Base-by-base conservation (phyloP, 2,329 filamentous ascomycete species). In the Aschersonia sp. region DNA sequence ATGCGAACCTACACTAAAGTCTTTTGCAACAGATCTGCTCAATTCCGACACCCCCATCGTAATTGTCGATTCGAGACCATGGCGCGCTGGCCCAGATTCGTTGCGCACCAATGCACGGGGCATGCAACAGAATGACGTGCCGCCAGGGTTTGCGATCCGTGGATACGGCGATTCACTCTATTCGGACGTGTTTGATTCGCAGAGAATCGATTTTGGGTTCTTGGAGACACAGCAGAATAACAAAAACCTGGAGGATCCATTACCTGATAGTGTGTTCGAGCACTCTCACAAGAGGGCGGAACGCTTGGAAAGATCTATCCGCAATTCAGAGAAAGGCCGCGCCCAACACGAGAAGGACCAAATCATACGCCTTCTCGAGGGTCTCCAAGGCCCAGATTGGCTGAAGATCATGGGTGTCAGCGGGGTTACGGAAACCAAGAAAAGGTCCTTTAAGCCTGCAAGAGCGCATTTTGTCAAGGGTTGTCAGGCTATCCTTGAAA, bases 321-420 rank as follows among this genome's bases (percentile, higher is more conserved):
- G 79, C 32, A 83, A 83, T 52, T 70, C 75, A 0, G 79, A 83
- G 57, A 79, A 75, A 57, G 77, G 76, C 10, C 72, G 77, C 8
- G 79, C 79, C 12, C 77, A 82, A 54, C 79, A 83, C 67, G 79
- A 83, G 55, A 78, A 74, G 54, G 77, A 81, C 50, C 77, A 81
- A 55, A 75, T 83, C 41, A 73, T 78, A 47, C 71, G 78, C 35
- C 63, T 83, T 12, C 72, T 95, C 6, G 87, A 92, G 47, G 87
- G 87, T 14, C 73, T 98, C 1, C 84, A 87, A 60, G 86, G 90
- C 2, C 87, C 85, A 49, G 92, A 97, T 63, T 98, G 92, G 92
- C 71, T 95, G 48, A 82, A 85, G 51, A 77, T 89, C 4, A 88
- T 98, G 80, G 92, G 90, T 30, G 83, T 97, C 35, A 90, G 81